Conservation (phyloP, 345 rosid genomes). For the Brassica rapa region DNA sequence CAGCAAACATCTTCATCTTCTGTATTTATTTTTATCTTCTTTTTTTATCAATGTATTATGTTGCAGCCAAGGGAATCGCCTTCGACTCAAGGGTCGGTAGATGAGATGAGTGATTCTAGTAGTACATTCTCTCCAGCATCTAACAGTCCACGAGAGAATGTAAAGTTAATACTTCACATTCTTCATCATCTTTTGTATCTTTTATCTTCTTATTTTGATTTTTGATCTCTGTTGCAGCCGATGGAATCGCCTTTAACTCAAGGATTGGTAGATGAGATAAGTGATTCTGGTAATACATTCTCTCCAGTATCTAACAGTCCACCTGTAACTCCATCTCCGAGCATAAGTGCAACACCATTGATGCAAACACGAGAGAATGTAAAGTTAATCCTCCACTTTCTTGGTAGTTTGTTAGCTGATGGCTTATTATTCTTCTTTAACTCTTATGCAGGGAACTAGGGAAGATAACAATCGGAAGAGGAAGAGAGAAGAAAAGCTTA, state of each 20-base stretch:
- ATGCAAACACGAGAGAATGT: slow-evolving; percentile 4
- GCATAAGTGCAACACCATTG: not conserved
- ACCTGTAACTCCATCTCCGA: not conserved
- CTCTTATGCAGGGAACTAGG: slow-evolving; percentile 3
- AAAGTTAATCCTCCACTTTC: not conserved
- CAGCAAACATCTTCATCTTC: not conserved
- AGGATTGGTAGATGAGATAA: slow-evolving; percentile 23
- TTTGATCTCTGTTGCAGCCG: slow-evolving; percentile 37
- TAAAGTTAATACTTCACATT: not conserved
- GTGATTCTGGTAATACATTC: slow-evolving; percentile 29
- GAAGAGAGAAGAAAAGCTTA: slow-evolving; percentile 3
- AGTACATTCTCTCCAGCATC: not conserved
- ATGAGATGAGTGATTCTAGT: slow-evolving; percentile 35
- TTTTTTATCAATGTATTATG: not conserved
- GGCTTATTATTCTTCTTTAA: not conserved
- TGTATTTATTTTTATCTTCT: not conserved
- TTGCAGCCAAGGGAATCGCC: slow-evolving; percentile 44
- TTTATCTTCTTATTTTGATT: not conserved
- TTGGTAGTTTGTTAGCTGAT: slow-evolving; percentile 11
- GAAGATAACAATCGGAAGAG: slow-evolving; percentile 12
- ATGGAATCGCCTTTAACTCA: slow-evolving; percentile 38
- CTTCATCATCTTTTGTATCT: not conserved
- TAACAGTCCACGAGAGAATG: not conserved
- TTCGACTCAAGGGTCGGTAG: slow-evolving; percentile 32
- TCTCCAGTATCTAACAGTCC: not conserved